These are phyloP conservation scores for Pichia norvegensis DNA, from an alignment of 1,139 yeast genomes.

Conservation along the genomic window DNA sequence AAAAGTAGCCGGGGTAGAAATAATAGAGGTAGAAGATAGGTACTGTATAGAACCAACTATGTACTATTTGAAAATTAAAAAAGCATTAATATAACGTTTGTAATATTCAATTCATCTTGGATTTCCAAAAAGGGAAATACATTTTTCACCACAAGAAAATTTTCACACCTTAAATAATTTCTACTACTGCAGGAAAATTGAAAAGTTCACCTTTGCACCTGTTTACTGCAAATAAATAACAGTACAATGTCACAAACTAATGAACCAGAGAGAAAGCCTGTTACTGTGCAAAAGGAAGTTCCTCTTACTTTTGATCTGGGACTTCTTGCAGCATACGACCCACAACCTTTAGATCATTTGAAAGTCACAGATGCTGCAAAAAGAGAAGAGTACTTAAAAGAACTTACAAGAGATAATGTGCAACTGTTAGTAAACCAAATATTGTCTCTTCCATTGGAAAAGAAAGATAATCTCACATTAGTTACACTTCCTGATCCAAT, in stretches of 20 bases:
- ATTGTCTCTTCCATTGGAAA: slow-evolving; percentile 78
- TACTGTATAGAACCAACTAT: background rate
- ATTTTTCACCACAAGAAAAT: background rate
- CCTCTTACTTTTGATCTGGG: slow-evolving; percentile 85
- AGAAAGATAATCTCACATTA: slow-evolving; percentile 67
- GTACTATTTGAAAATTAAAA: background rate
- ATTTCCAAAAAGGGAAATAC: background rate
- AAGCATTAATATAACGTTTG: background rate
- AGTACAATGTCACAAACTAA: slow-evolving; percentile 4
- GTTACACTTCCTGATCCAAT: slow-evolving; percentile 80
- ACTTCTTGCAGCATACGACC: slow-evolving; percentile 77
- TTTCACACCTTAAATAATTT: background rate
- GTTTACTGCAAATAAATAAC: background rate
- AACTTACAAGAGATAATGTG: slow-evolving; percentile 83
- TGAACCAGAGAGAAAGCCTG: slow-evolving; percentile 42
- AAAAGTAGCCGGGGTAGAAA: background rate
- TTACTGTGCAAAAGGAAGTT: slow-evolving; percentile 80
- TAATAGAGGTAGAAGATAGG: background rate
- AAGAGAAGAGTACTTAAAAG: slow-evolving; percentile 57
- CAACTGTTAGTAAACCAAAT: slow-evolving; percentile 87
- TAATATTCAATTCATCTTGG: background rate
- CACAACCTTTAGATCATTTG: slow-evolving; percentile 66
- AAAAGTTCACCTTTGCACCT: background rate
- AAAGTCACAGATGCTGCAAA: slow-evolving; percentile 43
- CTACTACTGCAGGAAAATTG: background rate